Evolutionary conservation across 2,329 filamentous ascomycete genomes (phyloP).

Genomic region (Ophiocordyceps camponoti-rufipedis): DNA sequence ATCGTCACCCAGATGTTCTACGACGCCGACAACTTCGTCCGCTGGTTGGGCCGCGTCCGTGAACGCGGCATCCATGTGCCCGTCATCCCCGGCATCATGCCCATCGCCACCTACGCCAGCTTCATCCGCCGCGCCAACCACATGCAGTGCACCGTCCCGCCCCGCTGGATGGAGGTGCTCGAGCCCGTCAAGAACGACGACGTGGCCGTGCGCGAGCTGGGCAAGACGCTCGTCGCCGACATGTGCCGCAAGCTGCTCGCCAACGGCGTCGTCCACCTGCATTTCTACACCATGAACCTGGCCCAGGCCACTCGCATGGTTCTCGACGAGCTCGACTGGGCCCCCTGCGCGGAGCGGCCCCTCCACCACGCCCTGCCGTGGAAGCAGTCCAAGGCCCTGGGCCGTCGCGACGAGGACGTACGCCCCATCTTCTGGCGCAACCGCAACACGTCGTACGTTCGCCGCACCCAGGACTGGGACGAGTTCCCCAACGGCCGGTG

Average conservation of each 20-base stretch:
- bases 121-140: slow-evolving; percentile 83
- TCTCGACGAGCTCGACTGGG: slow-evolving; percentile 70
- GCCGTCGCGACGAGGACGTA: slow-evolving; percentile 82
- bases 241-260: slow-evolving; percentile 78
- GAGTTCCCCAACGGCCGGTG: slow-evolving; percentile 97
- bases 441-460: slow-evolving; percentile 85
- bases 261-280: slow-evolving; percentile 69
- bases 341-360: slow-evolving; percentile 60
- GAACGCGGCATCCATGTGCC: slow-evolving; percentile 68
- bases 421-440: slow-evolving; percentile 98
- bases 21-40: slow-evolving; percentile 84
- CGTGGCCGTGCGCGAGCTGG: slow-evolving; percentile 74
- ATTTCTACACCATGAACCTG: slow-evolving; percentile 99
- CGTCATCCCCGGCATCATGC: slow-evolving; percentile 75
- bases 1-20: slow-evolving; percentile 99
- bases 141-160: slow-evolving; percentile 72
- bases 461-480: slow-evolving; percentile 95
- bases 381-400: slow-evolving; percentile 83
- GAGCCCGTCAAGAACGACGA: slow-evolving; percentile 97
- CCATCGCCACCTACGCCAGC: slow-evolving; percentile 82
- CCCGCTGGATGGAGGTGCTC: slow-evolving; percentile 61
- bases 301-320: slow-evolving; percentile 89
- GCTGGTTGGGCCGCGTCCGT: slow-evolving; percentile 76
- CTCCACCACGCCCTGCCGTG: slow-evolving; percentile 85
- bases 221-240: slow-evolving; percentile 69